Evolutionary conservation across 2,329 filamentous ascomycete genomes (phyloP), one percentile per base, ranked within the genome.

Genomic region (Podosphaera xanthii): DNA sequence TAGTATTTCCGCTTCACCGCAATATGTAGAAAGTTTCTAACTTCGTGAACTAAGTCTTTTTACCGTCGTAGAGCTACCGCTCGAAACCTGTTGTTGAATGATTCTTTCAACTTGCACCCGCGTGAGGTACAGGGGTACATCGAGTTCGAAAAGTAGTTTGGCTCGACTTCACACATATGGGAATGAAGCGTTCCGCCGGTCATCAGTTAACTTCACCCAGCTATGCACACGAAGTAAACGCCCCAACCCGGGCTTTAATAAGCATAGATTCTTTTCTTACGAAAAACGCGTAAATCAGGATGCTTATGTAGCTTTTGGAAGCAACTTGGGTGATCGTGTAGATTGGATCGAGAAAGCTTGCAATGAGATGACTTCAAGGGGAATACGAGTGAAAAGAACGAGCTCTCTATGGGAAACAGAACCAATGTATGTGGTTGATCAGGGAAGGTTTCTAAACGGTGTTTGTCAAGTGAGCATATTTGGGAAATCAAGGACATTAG

Each of bases 401-500:
- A 97, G 91, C 70, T 84, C 82, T 62, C 75, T 98, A 2, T 98
- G 92, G 79, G 89, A 97, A 73, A 98, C 91, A 2, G 82, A 87
- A 65, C 88, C 92, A 31, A 98, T 98, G 92, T 98, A 98, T 71
- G 86, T 96, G 63, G 74, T 86, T 62, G 85, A 96, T 63, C 92
- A 98, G 70, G 82, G 83, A 62, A 79, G 80, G 36, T 98, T 98
- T 68, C 74, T 96, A 55, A 98, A 98, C 69, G 92, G 89, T 30
- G 90, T 83, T 60, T 95, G 88, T 70, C 87, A 94, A 81, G 89
- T 94, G 70, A 69, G 81, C 75, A 56, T 52, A 8, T 33, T 55
- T 36, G n/a, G 14, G 52, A 31, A 36, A 31, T 7, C 7, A 2
- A 35, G 10, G 10, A 14, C 10, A 44, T 44, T 55, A 14, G 60